These are phyloP conservation scores for Leishmania major DNA, from an alignment of 208 protist genomes.

Conservation along the genomic window DNA sequence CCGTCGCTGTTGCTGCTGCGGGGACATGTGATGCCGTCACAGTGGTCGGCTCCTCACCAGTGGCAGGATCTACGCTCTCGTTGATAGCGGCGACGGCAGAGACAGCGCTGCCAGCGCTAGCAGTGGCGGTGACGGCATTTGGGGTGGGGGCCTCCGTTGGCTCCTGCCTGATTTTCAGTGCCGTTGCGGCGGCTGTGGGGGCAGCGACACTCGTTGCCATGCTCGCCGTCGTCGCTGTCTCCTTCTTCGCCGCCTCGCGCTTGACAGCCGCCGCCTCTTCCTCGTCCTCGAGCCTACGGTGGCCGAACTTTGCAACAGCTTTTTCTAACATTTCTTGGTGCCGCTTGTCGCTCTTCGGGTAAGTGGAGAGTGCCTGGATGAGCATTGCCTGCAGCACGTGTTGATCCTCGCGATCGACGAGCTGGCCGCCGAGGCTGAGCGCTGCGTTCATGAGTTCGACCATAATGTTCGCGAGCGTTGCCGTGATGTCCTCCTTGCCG, in stretches of 20 bases:
- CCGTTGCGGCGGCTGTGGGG: slow-evolving; percentile 2
- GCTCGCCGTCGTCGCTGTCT: slow-evolving; percentile 5
- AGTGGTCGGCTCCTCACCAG: background rate
- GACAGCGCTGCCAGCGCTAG: slow-evolving; percentile 4
- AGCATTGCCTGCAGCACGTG: slow-evolving; percentile 82
- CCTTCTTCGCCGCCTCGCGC: slow-evolving; percentile 20
- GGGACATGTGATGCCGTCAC: background rate
- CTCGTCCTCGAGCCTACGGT: slow-evolving; percentile 53
- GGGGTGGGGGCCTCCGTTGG: background rate
- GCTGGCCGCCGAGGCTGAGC: slow-evolving; percentile 84
- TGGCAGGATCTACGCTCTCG: background rate
- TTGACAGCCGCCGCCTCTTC: slow-evolving; percentile 22
- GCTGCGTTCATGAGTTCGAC: slow-evolving; percentile 90
- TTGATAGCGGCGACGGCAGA: background rate
- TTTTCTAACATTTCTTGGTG: slow-evolving; percentile 86
- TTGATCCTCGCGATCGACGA: slow-evolving; percentile 88
- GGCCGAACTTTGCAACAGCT: slow-evolving; percentile 77
- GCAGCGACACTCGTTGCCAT: background rate
- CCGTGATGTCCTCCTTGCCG: slow-evolving; percentile 64
- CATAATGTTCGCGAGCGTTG: slow-evolving; percentile 78
- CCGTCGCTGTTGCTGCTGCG: background rate
- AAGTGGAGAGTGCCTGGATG: slow-evolving; percentile 68
- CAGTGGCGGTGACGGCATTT: background rate
- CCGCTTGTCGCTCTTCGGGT: slow-evolving; percentile 80
- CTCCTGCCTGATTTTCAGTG: background rate